Conservation (phyloP, 495 filamentous ascomycete genomes). For the Lasiosphaeria hispida region DNA sequence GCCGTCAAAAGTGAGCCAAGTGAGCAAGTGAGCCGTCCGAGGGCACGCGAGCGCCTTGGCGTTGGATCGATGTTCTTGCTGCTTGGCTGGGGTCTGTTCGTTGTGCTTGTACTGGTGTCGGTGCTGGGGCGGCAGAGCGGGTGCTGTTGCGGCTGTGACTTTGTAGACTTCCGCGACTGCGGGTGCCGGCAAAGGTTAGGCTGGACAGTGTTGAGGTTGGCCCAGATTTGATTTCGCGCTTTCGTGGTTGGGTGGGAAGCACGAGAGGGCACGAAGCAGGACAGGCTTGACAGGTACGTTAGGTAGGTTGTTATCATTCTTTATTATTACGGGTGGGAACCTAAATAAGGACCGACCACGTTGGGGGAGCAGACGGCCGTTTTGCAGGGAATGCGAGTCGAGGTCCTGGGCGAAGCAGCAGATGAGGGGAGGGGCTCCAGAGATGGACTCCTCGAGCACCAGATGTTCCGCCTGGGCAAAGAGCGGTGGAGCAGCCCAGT, state of each 20-base stretch:
- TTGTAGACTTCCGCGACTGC: no score
- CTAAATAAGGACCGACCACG: constrained; percentile 10
- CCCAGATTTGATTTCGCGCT: no score
- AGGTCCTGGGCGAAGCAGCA: neutral
- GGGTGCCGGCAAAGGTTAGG: no score
- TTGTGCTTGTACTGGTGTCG: no score
- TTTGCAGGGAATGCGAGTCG: constrained; percentile 12
- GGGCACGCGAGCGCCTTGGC: neutral
- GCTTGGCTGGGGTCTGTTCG: no score
- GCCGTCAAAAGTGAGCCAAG: neutral
- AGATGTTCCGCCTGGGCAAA: constrained; percentile 9
- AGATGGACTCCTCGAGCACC: neutral
- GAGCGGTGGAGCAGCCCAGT: constrained; percentile 17
- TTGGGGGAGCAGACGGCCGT: neutral
- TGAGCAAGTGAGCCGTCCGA: neutral
- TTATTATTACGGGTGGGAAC: constrained; percentile 6
- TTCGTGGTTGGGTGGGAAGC: neutral
- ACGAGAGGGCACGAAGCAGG: neutral
- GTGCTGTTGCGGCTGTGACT: no score
- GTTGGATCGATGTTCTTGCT: neutral
- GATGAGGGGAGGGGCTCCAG: neutral
- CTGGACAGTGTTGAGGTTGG: no score
- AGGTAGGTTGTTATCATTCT: neutral
- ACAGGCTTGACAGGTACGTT: neutral
- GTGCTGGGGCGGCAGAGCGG: no score